Conservation (phyloP, 2,329 filamentous ascomycete genomes). For the Exophiala lecanii-corni region DNA sequence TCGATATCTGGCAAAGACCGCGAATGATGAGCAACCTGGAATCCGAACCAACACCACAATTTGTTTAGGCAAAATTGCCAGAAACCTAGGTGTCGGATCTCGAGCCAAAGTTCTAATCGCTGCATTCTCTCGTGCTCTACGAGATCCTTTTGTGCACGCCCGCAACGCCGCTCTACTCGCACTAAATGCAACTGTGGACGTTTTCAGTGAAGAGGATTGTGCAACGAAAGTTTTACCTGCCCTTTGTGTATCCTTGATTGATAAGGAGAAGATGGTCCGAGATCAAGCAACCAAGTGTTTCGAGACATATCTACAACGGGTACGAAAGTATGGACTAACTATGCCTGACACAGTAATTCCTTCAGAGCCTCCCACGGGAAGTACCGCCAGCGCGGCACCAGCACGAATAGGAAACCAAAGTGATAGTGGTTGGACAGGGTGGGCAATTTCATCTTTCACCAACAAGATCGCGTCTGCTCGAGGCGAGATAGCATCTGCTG, state of each 20-base stretch:
- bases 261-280: constrained; percentile 91
- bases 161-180: constrained; percentile 85
- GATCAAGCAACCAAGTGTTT: constrained; percentile 88
- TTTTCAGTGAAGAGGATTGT: constrained; percentile 86
- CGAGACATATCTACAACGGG: constrained; percentile 75
- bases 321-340: constrained; percentile 69
- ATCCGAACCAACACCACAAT: constrained; percentile 98
- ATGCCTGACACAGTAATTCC: constrained; percentile 80
- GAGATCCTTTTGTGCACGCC: constrained; percentile 92
- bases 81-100: constrained; percentile 69
- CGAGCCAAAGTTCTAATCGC: constrained; percentile 87
- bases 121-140: constrained; percentile 80
- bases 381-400: constrained; percentile 36
- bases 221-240: constrained; percentile 77
- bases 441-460: constrained; percentile 98
- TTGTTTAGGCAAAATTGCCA: constrained; percentile 91
- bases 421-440: constrained; percentile 77
- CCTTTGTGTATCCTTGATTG: constrained; percentile 77
- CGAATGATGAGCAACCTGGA: constrained; percentile 94
- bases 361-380: constrained; percentile 52
- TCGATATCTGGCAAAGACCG: constrained; percentile 86
- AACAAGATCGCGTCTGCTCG: constrained; percentile 83
- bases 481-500: constrained; percentile 69
- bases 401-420: constrained; percentile 74
- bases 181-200: constrained; percentile 75